Evolutionary conservation across 1,139 yeast genomes (phyloP).

Genomic region (Lodderomyces orthopsilosis): DNA sequence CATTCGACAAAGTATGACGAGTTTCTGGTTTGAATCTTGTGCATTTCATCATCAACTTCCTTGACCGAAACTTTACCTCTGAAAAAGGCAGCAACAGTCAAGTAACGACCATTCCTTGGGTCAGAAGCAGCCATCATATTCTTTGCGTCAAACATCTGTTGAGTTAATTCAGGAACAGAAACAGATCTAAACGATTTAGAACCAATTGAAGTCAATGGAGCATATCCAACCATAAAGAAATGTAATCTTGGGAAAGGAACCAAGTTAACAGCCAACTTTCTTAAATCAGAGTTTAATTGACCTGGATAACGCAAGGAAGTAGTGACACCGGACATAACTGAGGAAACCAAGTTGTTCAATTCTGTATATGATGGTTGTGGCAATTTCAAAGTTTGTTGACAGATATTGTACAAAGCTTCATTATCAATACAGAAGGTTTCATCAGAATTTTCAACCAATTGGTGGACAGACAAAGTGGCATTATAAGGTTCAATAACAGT

Average conservation of each 20-base stretch:
- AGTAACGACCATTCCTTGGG: slow-evolving; percentile 85
- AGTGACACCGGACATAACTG: slow-evolving; percentile 92
- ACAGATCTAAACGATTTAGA: slow-evolving; percentile 80
- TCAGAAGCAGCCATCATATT: slow-evolving; percentile 96
- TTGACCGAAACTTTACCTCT: slow-evolving; percentile 89
- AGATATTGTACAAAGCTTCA: slow-evolving; percentile 86
- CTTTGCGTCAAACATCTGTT: slow-evolving; percentile 87
- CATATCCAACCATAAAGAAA: slow-evolving; percentile 93
- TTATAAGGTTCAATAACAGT: slow-evolving; percentile 94
- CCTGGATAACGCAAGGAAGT: slow-evolving; percentile 91
- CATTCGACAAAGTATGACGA: slow-evolving; percentile 86
- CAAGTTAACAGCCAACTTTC: slow-evolving; percentile 88
- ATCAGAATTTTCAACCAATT: slow-evolving; percentile 83
- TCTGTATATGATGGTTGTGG: slow-evolving; percentile 76
- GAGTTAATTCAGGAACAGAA: slow-evolving; percentile 87
- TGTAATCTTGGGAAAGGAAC: slow-evolving; percentile 95
- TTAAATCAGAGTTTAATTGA: slow-evolving; percentile 85
- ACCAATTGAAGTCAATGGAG: slow-evolving; percentile 80
- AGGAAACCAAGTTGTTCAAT: slow-evolving; percentile 76
- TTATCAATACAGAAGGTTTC: slow-evolving; percentile 94
- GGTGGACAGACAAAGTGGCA: slow-evolving; percentile 89
- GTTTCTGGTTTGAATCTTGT: slow-evolving; percentile 77
- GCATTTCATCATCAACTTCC: slow-evolving; percentile 94
- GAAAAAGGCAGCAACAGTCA: slow-evolving; percentile 93
- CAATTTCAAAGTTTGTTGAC: slow-evolving; percentile 79